These are phyloP conservation scores for Phragmites australis DNA, from an alignment of 176 grass and related monocot genomes.

Conservation along the genomic window DNA sequence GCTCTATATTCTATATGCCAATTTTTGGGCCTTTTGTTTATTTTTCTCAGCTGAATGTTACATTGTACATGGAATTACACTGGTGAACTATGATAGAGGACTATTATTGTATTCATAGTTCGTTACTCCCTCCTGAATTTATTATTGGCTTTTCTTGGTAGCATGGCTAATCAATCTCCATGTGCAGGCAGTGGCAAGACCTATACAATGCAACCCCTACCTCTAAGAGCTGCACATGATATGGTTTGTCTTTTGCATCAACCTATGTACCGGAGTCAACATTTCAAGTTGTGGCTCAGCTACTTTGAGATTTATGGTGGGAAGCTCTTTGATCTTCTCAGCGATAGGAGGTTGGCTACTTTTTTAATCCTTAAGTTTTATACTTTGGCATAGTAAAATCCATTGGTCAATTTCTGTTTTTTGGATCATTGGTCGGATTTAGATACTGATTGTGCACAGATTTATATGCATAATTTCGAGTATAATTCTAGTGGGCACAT, in stretches of 20 bases:
- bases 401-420: neutral
- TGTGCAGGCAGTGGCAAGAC: constrained; percentile 81
- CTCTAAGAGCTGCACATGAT: constrained; percentile 69
- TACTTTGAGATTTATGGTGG: constrained; percentile 83
- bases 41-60: constrained; percentile 10
- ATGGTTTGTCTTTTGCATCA: constrained; percentile 63
- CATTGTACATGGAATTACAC: neutral
- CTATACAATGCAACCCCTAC: constrained; percentile 75
- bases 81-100: neutral
- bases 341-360: constrained; percentile 58
- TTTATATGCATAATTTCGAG: neutral
- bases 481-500: neutral
- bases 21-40: neutral
- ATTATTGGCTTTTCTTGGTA: neutral
- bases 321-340: constrained; percentile 80
- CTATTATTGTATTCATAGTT: neutral
- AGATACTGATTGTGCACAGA: neutral
- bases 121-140: neutral
- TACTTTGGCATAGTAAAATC: neutral
- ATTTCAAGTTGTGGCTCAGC: constrained; percentile 76
- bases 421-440: neutral
- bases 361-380: neutral
- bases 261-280: constrained; percentile 42
- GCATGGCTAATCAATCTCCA: neutral
- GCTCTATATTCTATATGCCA: neutral